These are phyloP conservation scores for Boletus smithii DNA, from an alignment of 1,284 basidiomycete genomes.

Conservation along the genomic window DNA sequence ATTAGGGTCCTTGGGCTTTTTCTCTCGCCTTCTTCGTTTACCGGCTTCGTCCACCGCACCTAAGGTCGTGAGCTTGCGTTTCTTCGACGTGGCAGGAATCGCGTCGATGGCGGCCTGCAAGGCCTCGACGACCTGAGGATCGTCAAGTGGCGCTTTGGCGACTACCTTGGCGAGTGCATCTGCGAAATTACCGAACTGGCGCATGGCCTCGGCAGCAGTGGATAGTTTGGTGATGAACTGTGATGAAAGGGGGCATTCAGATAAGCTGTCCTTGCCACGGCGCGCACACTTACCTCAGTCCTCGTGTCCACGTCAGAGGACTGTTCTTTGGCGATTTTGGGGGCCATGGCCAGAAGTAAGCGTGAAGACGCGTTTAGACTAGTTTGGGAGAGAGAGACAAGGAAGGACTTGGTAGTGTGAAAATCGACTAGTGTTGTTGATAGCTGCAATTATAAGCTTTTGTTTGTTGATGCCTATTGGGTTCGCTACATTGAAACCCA, in stretches of 20 bases:
- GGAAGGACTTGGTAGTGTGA: slow-evolving; percentile 36
- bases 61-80: slow-evolving; percentile 49
- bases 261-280: slow-evolving; percentile 16
- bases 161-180: slow-evolving; percentile 52
- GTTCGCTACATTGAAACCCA: slow-evolving; percentile 38
- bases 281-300: slow-evolving; percentile 31
- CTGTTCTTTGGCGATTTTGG: slow-evolving; percentile 29
- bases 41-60: slow-evolving; percentile 43
- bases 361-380: slow-evolving; percentile 28
- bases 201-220: slow-evolving; percentile 55
- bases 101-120: slow-evolving; percentile 32
- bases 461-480: slow-evolving; percentile 41
- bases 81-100: slow-evolving; percentile 38
- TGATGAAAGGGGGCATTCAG: slow-evolving; percentile 21
- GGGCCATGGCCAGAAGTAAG: slow-evolving; percentile 24
- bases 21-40: slow-evolving; percentile 45
- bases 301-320: slow-evolving; percentile 27
- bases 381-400: slow-evolving; percentile 27
- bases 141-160: slow-evolving; percentile 34
- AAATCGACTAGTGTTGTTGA: slow-evolving; percentile 39
- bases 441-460: slow-evolving; percentile 40
- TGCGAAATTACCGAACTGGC: slow-evolving; percentile 53
- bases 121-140: slow-evolving; percentile 31
- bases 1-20: slow-evolving; percentile 82
- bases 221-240: slow-evolving; percentile 54